These are phyloP conservation scores for Talaromyces sp. DNA, from an alignment of 2,329 filamentous ascomycete species.

Conservation along the genomic window DNA sequence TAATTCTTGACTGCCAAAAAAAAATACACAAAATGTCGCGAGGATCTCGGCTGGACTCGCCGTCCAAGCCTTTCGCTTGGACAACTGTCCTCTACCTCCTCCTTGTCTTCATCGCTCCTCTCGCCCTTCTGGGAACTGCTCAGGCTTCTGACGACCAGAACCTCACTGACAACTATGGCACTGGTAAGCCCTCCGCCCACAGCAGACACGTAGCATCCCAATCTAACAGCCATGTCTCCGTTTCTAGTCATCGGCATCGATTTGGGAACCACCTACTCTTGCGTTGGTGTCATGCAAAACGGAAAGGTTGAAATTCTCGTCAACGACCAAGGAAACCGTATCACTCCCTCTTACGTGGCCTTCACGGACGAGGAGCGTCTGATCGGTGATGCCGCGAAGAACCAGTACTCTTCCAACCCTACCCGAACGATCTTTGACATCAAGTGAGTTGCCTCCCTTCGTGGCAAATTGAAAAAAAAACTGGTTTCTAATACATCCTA, in stretches of 20 bases:
- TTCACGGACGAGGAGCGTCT: conserved; percentile 96
- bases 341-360: conserved; percentile 90
- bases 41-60: conserved; percentile 53
- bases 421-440: conserved; percentile 71
- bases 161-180: conserved; percentile 68
- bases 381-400: conserved; percentile 96
- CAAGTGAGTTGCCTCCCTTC: conserved; percentile 61
- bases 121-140: conserved; percentile 73
- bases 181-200: conserved; percentile 42
- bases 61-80: conserved; percentile 73
- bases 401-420: conserved; percentile 81
- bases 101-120: conserved; percentile 76
- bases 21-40: conserved; percentile 49
- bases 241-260: conserved; percentile 81
- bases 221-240: neutral
- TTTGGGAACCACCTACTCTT: conserved; percentile 81
- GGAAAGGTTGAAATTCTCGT: conserved; percentile 93
- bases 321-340: conserved; percentile 96
- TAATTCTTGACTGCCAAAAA: neutral
- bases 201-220: neutral
- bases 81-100: conserved; percentile 87
- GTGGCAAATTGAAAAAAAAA: neutral
- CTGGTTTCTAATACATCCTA: conserved; percentile 26
- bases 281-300: conserved; percentile 93
- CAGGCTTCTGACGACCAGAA: conserved; percentile 65